Percentiles rank a stretch among this genome's conserved stretches.
These are phyloP conservation scores for Cryptococcus sp. DNA, from an alignment of 1,284 basidiomycete species.

Conservation along the genomic window DNA sequence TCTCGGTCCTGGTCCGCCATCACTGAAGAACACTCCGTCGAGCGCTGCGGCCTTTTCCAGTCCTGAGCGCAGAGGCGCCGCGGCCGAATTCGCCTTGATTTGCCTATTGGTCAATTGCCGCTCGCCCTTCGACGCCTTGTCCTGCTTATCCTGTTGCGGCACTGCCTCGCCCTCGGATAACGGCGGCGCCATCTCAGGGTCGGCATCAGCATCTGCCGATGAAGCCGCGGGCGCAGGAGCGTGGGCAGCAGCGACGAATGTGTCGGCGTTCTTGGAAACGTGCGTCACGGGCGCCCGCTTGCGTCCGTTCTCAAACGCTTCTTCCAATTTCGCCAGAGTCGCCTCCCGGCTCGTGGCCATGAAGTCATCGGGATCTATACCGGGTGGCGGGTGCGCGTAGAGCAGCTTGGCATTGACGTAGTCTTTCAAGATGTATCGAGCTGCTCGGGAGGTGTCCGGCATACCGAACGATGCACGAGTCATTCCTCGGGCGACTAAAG, in stretches of 20 bases:
- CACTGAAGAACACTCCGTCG: constrained; percentile 82
- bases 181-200: constrained; percentile 18
- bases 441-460: constrained; percentile 92
- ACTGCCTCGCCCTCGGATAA: constrained; percentile 10
- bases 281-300: constrained; percentile 83
- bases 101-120: constrained; percentile 39
- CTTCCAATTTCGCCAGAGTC: constrained; percentile 60
- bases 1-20: constrained; percentile 59
- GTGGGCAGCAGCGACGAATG: constrained; percentile 61
- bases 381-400: constrained; percentile 83
- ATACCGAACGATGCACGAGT: constrained; percentile 93
- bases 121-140: constrained; percentile 7
- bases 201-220: neutral
- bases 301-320: constrained; percentile 58
- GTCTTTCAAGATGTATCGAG: constrained; percentile 93
- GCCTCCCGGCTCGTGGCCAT: constrained; percentile 72
- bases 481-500: constrained; percentile 85
- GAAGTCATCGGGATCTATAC: constrained; percentile 68
- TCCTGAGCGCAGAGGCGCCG: constrained; percentile 44
- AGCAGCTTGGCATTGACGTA: constrained; percentile 94
- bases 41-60: constrained; percentile 64
- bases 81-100: constrained; percentile 43
- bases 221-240: constrained; percentile 29
- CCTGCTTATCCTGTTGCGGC: neutral
- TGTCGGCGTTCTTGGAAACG: constrained; percentile 78